phyloP scores from a whole-genome alignment of 306 rosid genomes.

The Medicago truncatula region DNA sequence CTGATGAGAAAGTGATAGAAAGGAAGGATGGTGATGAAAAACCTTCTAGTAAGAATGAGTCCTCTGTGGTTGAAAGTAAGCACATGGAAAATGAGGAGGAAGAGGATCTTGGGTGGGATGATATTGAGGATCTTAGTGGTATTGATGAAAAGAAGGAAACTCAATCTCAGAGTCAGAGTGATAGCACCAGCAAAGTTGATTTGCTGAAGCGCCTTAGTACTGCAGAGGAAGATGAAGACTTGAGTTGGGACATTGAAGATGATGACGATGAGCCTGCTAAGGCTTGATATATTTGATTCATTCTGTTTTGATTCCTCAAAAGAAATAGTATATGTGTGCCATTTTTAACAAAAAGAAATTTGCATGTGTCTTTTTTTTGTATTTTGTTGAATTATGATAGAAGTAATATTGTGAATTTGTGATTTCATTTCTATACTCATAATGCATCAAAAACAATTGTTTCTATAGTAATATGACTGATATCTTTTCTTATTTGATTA shows the following conservation, averaged over 20 bases:
- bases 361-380: not conserved
- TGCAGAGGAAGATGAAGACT: conserved; percentile 84
- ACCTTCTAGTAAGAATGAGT: conserved; percentile 49
- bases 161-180: conserved; percentile 41
- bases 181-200: conserved; percentile 53
- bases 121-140: conserved; percentile 84
- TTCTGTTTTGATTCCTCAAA: conserved; percentile 34
- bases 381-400: conserved; percentile 26
- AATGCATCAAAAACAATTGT: conserved; percentile 44
- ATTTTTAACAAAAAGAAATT: conserved; percentile 33
- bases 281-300: conserved; percentile 49
- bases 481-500: conserved; percentile 5
- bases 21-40: conserved; percentile 49
- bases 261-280: conserved; percentile 61
- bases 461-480: not conserved
- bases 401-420: conserved; percentile 38
- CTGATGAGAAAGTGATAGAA: conserved; percentile 48
- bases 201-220: conserved; percentile 66
- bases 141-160: conserved; percentile 66
- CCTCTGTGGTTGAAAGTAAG: conserved; percentile 46
- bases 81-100: conserved; percentile 50
- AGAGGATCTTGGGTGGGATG: conserved; percentile 94
- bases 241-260: conserved; percentile 90
- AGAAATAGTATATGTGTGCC: conserved; percentile 28
- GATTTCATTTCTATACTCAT: conserved; percentile 27